These are phyloP conservation scores for Lachancea dasiensis DNA, from an alignment of 805 yeast genomes.

Conservation along the genomic window DNA sequence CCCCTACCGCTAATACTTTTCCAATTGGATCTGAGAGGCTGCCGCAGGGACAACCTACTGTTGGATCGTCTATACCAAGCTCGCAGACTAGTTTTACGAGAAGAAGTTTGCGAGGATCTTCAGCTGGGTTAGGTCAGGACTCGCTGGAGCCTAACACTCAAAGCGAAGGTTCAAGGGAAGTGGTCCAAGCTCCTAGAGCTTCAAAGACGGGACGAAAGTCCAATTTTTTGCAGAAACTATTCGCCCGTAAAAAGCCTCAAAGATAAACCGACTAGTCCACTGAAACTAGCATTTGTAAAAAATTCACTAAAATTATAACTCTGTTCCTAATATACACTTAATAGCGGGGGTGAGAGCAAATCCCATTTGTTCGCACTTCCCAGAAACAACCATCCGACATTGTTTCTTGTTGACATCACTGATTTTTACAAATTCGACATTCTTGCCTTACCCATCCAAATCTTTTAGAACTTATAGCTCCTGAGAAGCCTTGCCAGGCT, in stretches of 20 bases:
- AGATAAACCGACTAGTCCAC: background rate
- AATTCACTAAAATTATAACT: background rate
- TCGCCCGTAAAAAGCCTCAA: constrained; percentile 11
- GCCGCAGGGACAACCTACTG: background rate
- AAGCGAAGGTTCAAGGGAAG: background rate
- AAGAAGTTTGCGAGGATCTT: constrained; percentile 1
- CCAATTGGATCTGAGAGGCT: background rate
- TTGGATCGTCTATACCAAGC: constrained; percentile 2
- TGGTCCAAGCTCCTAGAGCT: background rate
- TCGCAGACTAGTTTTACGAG: constrained; percentile 4
- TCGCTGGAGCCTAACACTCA: background rate
- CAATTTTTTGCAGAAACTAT: constrained; percentile 12
- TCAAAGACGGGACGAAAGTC: background rate
- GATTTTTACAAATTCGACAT: too few relatives aligned
- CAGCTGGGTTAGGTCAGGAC: background rate
- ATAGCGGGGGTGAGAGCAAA: too few relatives aligned
- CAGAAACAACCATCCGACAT: too few relatives aligned
- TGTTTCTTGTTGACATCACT: too few relatives aligned
- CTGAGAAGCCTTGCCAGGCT: constrained; percentile 57
- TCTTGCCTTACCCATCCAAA: background rate
- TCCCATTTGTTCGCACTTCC: too few relatives aligned
- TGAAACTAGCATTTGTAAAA: background rate
- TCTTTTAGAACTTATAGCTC: constrained; percentile 42
- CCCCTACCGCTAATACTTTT: too few relatives aligned
- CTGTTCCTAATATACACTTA: constrained; percentile 5